phyloP scores from a whole-genome alignment of 202 grass and related monocot genomes.

The Digitaria exilis region DNA sequence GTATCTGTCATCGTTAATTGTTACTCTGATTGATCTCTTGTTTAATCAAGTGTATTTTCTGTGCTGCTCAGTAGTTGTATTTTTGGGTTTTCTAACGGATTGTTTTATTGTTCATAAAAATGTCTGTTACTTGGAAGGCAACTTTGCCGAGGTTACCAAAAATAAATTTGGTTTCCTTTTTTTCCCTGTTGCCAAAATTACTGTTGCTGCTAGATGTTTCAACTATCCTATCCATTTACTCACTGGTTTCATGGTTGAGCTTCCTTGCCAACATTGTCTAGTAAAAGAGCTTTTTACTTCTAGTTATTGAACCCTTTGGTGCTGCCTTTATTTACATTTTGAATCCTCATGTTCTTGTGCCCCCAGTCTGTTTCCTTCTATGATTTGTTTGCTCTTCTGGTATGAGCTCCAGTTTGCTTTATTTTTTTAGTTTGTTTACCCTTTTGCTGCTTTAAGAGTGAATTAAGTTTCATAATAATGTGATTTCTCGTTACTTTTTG shows the following conservation, averaged over 20 bases:
- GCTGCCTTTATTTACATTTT: background rate
- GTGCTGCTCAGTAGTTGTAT: background rate
- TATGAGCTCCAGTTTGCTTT: background rate
- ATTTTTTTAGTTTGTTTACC: background rate
- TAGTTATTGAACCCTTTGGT: background rate
- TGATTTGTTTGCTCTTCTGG: background rate
- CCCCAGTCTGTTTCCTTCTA: background rate
- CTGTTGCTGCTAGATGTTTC: constrained; percentile 26
- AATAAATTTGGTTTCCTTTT: constrained; percentile 49
- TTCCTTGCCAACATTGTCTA: constrained; percentile 31
- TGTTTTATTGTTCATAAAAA: no score
- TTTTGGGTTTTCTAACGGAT: background rate
- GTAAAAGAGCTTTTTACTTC: background rate
- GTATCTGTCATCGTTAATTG: background rate
- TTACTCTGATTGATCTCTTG: background rate
- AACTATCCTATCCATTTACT: background rate
- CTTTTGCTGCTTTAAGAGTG: background rate
- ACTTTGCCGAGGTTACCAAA: constrained; percentile 56
- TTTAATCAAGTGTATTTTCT: background rate
- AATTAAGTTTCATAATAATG: background rate
- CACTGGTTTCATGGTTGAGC: constrained; percentile 16
- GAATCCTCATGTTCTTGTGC: background rate
- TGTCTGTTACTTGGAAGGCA: background rate
- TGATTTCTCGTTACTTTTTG: background rate
- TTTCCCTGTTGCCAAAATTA: constrained; percentile 51